These are phyloP conservation scores for Coemansia sp. DNA, from an alignment of 192 early-diverging fungal genomes.

Conservation along the genomic window DNA sequence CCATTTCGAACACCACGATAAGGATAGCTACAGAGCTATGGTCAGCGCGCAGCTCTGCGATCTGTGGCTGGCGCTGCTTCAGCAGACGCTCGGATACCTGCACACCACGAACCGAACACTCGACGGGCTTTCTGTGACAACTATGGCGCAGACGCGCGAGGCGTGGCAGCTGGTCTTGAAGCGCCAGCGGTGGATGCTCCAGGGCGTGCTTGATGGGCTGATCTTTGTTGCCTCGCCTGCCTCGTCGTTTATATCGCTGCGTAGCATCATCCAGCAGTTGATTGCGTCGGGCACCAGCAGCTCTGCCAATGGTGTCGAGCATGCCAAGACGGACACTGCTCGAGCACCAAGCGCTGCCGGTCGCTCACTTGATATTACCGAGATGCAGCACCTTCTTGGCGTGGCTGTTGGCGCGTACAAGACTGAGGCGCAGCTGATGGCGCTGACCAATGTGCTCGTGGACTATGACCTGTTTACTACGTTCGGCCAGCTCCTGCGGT, in stretches of 20 bases:
- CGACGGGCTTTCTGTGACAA: constrained; percentile 11
- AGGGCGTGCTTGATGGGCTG: constrained; percentile 46
- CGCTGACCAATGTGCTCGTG: constrained; percentile 45
- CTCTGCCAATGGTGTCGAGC: neutral
- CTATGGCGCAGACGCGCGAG: constrained; percentile 13
- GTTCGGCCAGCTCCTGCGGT: constrained; percentile 46
- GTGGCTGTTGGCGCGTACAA: constrained; percentile 54
- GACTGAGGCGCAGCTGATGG: constrained; percentile 51
- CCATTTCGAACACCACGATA: constrained; percentile 2
- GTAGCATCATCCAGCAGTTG: constrained; percentile 49
- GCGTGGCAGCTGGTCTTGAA: constrained; percentile 45
- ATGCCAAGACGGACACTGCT: neutral
- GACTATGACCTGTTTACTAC: constrained; percentile 52
- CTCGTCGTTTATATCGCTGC: constrained; percentile 47
- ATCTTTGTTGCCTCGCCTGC: constrained; percentile 50
- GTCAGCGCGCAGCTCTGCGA: constrained; percentile 48
- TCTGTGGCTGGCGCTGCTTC: constrained; percentile 45
- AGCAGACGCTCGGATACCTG: constrained; percentile 35
- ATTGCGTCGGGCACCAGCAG: constrained; percentile 15
- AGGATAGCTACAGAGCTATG: constrained; percentile 28
- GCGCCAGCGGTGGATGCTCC: constrained; percentile 54
- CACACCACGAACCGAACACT: constrained; percentile 39
- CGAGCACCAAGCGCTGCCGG: constrained; percentile 8
- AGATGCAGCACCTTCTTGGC: constrained; percentile 50
- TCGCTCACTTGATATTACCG: constrained; percentile 40